phyloP scores from a whole-genome alignment of 306 rosid species.

The Quercus engelmannii region DNA sequence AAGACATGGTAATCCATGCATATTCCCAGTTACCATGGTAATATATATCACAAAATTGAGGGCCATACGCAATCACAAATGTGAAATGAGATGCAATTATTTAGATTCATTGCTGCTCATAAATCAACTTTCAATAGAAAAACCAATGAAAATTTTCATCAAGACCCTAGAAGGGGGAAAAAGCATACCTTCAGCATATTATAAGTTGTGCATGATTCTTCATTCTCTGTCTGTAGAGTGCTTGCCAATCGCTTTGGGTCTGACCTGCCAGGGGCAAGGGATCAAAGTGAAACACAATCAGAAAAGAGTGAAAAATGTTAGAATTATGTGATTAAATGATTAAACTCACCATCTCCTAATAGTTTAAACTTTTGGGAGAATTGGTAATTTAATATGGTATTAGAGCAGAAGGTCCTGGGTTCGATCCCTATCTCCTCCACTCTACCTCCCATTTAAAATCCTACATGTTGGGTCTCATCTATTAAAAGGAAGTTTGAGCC shows the following conservation, averaged over 20 bases:
- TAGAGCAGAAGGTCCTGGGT: no score
- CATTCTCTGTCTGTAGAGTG: constrained; percentile 51
- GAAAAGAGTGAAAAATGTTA: background rate
- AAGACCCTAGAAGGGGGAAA: background rate
- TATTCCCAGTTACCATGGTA: background rate
- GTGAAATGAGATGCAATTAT: background rate
- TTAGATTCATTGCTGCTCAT: background rate
- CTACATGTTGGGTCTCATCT: no score
- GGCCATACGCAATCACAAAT: background rate
- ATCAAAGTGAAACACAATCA: background rate
- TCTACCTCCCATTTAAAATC: no score
- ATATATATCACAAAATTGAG: background rate
- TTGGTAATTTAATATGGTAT: no score
- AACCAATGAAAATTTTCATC: background rate
- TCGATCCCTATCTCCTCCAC: no score
- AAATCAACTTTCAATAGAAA: background rate
- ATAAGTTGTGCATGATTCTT: constrained; percentile 89
- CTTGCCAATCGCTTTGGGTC: constrained; percentile 68
- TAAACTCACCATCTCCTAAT: no score
- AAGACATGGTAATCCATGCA: background rate
- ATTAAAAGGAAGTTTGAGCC: no score
- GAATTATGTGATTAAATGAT: no score
- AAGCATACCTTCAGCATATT: constrained; percentile 80
- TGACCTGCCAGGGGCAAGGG: constrained; percentile 35
- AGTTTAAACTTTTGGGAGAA: no score